Evolutionary conservation across 768 basidiomycete species (phyloP).

Genomic region (Boletales sp.): DNA sequence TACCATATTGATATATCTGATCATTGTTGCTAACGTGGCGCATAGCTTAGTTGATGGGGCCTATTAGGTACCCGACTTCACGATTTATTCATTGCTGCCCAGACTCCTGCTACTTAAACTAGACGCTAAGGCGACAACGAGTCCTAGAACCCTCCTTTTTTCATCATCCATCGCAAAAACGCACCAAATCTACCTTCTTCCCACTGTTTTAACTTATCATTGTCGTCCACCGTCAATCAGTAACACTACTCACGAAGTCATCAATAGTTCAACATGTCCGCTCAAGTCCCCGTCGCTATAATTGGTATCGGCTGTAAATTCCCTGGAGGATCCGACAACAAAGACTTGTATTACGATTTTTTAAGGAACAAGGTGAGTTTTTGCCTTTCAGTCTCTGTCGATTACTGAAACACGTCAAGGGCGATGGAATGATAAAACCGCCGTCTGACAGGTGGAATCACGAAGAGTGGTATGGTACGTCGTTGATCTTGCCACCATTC

Average conservation of each 20-base stretch:
- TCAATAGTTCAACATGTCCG: conserved; percentile 22
- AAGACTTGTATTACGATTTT: conserved; percentile 29
- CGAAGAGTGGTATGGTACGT: conserved; percentile 30
- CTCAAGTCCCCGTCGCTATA: conserved; percentile 27
- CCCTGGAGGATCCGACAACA: conserved; percentile 30
- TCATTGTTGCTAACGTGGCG: no score
- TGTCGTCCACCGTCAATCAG: no score
- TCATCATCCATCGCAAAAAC: no score
- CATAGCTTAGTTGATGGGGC: no score
- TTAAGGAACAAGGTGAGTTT: conserved; percentile 24
- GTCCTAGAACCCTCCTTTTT: no score
- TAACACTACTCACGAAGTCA: neutral
- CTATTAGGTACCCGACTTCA: no score
- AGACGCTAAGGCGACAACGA: neutral
- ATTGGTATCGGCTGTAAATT: conserved; percentile 33
- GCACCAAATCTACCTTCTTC: no score
- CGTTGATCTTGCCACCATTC: neutral
- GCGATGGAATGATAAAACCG: conserved; percentile 29
- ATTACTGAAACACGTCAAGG: conserved; percentile 11
- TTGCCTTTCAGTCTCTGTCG: neutral
- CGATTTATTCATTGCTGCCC: no score
- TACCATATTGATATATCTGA: no score
- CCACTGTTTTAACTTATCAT: no score
- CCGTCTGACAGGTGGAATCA: conserved; percentile 29
- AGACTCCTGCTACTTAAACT: no score